phyloP scores from a whole-genome alignment of 1,284 basidiomycete genomes.

The Ganoderma multipileum region DNA sequence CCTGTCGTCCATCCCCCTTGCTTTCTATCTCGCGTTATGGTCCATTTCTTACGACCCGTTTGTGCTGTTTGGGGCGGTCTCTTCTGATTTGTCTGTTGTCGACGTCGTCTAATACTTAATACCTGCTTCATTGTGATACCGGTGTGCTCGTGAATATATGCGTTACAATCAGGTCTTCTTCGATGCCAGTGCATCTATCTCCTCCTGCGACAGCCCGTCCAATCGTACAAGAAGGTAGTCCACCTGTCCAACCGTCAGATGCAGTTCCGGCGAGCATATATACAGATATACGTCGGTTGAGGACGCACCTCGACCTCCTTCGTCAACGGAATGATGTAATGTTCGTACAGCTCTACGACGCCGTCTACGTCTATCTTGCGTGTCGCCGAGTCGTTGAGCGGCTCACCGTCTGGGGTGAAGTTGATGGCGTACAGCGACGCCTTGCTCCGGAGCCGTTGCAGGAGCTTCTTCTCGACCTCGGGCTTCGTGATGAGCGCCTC shows the following conservation, averaged over 20 bases:
- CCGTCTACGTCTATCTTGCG: conserved; percentile 92
- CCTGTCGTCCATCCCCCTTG: not conserved
- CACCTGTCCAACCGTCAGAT: conserved; percentile 59
- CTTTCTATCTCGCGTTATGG: not conserved
- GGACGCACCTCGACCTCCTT: conserved; percentile 94
- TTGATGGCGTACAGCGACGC: conserved; percentile 94
- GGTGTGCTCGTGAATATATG: conserved; percentile 9
- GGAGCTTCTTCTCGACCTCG: conserved; percentile 88
- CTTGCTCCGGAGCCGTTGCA: conserved; percentile 91
- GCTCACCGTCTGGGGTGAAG: conserved; percentile 77
- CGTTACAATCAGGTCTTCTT: conserved; percentile 20
- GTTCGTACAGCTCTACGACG: conserved; percentile 92
- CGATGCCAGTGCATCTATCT: conserved; percentile 72
- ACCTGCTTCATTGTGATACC: conserved; percentile 16
- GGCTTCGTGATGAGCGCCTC: conserved; percentile 95
- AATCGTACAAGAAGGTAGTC: conserved; percentile 90
- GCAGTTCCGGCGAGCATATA: not conserved
- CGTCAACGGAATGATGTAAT: conserved; percentile 95
- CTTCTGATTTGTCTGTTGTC: not conserved
- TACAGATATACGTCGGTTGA: not conserved
- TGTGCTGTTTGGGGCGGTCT: not conserved
- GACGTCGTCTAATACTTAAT: conserved; percentile 1
- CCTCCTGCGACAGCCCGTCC: conserved; percentile 79
- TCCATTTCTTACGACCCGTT: no score
- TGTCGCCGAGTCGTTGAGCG: conserved; percentile 41